A percentile compares a stretch with the other conserved stretches of the same genome.
These are phyloP conservation scores for Ophiostoma sp. DNA, from an alignment of 2,329 filamentous ascomycete species.

Conservation along the genomic window DNA sequence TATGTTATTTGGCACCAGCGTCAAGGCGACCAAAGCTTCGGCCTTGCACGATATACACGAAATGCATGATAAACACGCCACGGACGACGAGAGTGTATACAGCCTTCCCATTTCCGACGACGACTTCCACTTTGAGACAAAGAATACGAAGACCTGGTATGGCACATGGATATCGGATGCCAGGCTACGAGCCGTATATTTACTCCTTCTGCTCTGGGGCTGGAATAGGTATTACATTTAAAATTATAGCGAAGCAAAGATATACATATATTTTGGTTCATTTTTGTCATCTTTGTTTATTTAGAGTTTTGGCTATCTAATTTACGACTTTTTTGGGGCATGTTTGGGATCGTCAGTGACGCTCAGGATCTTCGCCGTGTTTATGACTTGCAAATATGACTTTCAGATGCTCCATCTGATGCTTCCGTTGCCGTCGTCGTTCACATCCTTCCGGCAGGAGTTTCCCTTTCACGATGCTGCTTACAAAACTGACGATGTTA, in stretches of 20 bases:
- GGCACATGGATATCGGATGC: not conserved
- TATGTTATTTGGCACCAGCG: slow-evolving; percentile 2
- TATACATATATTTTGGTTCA: not conserved
- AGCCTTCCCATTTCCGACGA: not conserved
- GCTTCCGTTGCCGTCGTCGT: not conserved
- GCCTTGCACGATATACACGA: no score
- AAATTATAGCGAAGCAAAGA: not conserved
- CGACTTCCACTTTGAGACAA: not conserved
- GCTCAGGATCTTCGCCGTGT: not conserved
- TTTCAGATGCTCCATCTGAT: not conserved
- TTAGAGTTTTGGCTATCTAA: not conserved
- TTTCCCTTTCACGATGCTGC: not conserved
- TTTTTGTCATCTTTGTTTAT: not conserved
- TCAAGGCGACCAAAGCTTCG: not conserved
- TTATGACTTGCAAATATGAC: not conserved
- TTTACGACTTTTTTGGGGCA: not conserved
- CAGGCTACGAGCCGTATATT: not conserved
- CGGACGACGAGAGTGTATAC: not conserved
- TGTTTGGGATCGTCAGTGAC: not conserved
- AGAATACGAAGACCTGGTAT: not conserved
- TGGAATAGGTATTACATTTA: slow-evolving; percentile 11
- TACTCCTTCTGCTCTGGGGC: slow-evolving; percentile 14
- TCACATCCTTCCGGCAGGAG: not conserved
- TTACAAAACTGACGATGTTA: not conserved
- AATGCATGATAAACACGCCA: no score